phyloP scores from a whole-genome alignment of 2,329 filamentous ascomycete genomes.

The Penicillium concentricum region DNA sequence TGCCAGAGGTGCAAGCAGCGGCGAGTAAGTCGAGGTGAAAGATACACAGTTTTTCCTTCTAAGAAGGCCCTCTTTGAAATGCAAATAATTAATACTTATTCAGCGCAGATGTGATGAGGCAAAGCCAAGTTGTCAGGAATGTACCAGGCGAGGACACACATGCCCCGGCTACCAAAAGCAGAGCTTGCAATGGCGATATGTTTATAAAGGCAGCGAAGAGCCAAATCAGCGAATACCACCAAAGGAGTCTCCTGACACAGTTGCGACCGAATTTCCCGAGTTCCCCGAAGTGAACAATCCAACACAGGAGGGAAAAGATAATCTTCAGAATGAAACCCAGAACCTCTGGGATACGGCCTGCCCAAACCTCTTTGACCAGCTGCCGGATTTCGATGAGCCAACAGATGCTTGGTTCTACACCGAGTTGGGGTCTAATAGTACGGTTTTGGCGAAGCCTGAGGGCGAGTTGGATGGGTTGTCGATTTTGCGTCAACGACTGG shows the following conservation, averaged over 20 bases:
- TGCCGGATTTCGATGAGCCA: constrained; percentile 15
- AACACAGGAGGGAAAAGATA: neutral
- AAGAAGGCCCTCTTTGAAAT: neutral
- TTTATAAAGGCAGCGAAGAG: constrained; percentile 15
- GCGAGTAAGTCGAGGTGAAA: constrained; percentile 24
- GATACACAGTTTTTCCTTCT: constrained; percentile 6
- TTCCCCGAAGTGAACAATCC: neutral
- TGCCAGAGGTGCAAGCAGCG: constrained; percentile 26
- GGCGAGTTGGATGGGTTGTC: constrained; percentile 16
- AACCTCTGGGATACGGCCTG: constrained; percentile 13
- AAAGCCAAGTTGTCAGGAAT: constrained; percentile 25
- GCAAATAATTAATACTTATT: neutral
- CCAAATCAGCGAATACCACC: neutral
- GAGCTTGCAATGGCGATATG: constrained; percentile 23
- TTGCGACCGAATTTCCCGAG: neutral
- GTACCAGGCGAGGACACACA: constrained; percentile 16
- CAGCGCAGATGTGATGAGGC: constrained; percentile 27
- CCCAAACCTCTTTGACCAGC: constrained; percentile 16
- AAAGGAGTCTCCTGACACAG: neutral
- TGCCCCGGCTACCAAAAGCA: constrained; percentile 24
- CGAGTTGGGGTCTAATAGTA: neutral
- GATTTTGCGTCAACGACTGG: constrained; percentile 18
- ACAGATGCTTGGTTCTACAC: constrained; percentile 3
- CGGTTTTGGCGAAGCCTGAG: neutral
- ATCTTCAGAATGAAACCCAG: constrained; percentile 6